Evolutionary conservation across 805 yeast genomes (phyloP).

Genomic region (Sugiyamaella mastotermitis): DNA sequence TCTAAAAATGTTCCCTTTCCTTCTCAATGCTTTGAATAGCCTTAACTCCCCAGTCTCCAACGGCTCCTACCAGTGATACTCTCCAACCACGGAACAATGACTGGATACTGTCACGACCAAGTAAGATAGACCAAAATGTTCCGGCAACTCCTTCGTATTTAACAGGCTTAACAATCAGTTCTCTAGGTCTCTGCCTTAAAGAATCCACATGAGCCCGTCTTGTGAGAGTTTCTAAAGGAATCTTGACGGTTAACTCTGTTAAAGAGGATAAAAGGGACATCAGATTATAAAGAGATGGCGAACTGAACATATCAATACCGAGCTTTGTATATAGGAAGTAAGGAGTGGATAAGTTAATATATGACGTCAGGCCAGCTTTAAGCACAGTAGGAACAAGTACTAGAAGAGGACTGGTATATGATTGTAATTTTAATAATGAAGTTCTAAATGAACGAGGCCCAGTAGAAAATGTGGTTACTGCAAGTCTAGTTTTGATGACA

Average conservation of each 20-base stretch:
- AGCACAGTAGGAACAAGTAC: constrained; percentile 64
- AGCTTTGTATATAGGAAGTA: constrained; percentile 51
- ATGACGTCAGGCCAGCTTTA: constrained; percentile 48
- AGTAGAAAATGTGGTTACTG: constrained; percentile 57
- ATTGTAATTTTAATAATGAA: constrained; percentile 48
- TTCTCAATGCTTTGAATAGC: constrained; percentile 17
- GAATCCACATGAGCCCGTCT: constrained; percentile 77
- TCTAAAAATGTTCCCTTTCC: constrained; percentile 19
- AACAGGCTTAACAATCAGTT: constrained; percentile 52
- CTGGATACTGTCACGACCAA: constrained; percentile 39
- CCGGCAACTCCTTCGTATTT: constrained; percentile 51
- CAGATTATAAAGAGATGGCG: constrained; percentile 55
- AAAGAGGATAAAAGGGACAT: constrained; percentile 56
- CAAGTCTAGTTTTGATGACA: constrained; percentile 68
- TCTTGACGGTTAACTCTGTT: constrained; percentile 62
- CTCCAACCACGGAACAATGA: constrained; percentile 85
- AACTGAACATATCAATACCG: constrained; percentile 60
- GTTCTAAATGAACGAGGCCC: constrained; percentile 64
- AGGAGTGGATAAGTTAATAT: too few relatives aligned
- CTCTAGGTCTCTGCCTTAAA: constrained; percentile 30
- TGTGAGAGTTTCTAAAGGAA: constrained; percentile 83
- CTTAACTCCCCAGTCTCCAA: constrained; percentile 70
- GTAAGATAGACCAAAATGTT: constrained; percentile 44
- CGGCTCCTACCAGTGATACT: constrained; percentile 68
- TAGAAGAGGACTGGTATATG: constrained; percentile 48